These are phyloP conservation scores for Quillaja saponaria DNA, from an alignment of 306 rosid genomes.

Conservation along the genomic window DNA sequence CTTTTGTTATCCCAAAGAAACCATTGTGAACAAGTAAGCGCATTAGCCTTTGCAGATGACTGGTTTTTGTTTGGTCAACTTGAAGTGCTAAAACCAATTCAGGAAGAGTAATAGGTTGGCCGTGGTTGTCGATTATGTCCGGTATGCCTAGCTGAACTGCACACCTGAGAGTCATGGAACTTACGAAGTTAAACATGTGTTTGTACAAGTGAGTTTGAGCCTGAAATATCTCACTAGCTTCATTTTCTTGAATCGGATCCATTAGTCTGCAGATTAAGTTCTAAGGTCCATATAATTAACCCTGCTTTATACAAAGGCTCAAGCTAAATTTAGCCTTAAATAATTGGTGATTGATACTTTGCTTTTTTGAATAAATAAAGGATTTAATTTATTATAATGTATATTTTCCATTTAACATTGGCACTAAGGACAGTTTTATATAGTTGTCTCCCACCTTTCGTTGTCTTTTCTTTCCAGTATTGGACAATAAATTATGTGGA, in stretches of 20 bases:
- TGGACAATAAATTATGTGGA: no score
- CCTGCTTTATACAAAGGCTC: neutral
- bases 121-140: slow-evolving; percentile 33
- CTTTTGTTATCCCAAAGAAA: slow-evolving; percentile 9
- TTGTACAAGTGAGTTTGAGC: slow-evolving; percentile 42
- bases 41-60: slow-evolving; percentile 23
- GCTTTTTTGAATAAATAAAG: no score
- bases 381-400: no score
- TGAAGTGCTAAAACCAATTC: slow-evolving; percentile 34
- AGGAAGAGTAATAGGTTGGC: slow-evolving; percentile 33
- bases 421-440: no score
- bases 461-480: neutral
- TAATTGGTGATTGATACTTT: neutral
- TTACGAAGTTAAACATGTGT: slow-evolving; percentile 9
- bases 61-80: slow-evolving; percentile 14
- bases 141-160: slow-evolving; percentile 36
- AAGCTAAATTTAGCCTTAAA: neutral
- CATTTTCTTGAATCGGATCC: neutral
- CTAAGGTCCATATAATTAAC: no score
- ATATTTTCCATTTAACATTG: no score
- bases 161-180: slow-evolving; percentile 39
- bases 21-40: slow-evolving; percentile 31
- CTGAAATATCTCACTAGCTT: slow-evolving; percentile 14
- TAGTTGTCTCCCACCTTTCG: no score
- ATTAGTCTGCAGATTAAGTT: neutral